These are phyloP conservation scores for Ustilago vetiveriae DNA, from an alignment of 1,284 basidiomycete genomes.

Conservation along the genomic window DNA sequence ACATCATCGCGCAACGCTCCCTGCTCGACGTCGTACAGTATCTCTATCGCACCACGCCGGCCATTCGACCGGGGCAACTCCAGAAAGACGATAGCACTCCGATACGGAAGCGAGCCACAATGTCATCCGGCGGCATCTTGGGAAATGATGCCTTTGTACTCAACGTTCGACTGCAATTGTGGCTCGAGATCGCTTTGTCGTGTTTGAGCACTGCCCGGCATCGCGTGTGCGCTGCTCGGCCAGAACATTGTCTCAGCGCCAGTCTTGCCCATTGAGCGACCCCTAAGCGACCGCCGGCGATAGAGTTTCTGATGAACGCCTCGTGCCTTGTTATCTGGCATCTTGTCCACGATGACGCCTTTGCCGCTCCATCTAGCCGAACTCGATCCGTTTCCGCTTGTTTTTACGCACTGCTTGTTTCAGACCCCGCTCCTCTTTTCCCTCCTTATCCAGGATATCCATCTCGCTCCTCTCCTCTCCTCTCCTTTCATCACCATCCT, in stretches of 20 bases:
- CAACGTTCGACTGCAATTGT: neutral
- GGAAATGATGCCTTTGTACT: too few species aligned
- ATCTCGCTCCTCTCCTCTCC: neutral
- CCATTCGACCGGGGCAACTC: too few species aligned
- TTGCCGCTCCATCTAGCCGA: neutral
- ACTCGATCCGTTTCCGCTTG: neutral
- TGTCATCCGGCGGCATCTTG: slow-evolving; percentile 1
- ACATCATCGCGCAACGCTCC: slow-evolving; percentile 1
- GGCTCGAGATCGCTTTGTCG: neutral
- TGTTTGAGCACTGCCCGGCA: neutral
- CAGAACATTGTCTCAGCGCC: neutral
- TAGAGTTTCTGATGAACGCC: neutral
- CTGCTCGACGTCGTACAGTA: too few species aligned
- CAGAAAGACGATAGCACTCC: too few species aligned
- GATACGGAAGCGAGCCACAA: neutral
- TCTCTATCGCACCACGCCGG: too few species aligned
- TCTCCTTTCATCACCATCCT: slow-evolving; percentile 6
- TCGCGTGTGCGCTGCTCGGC: neutral
- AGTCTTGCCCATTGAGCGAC: neutral
- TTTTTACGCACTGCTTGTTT: neutral
- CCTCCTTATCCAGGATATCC: neutral
- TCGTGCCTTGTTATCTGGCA: neutral
- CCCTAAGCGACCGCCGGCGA: neutral
- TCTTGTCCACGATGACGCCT: neutral
- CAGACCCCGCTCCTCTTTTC: neutral